phyloP scores from a whole-genome alignment of 2,329 filamentous ascomycete species.

The Hypomyces rosellus region DNA sequence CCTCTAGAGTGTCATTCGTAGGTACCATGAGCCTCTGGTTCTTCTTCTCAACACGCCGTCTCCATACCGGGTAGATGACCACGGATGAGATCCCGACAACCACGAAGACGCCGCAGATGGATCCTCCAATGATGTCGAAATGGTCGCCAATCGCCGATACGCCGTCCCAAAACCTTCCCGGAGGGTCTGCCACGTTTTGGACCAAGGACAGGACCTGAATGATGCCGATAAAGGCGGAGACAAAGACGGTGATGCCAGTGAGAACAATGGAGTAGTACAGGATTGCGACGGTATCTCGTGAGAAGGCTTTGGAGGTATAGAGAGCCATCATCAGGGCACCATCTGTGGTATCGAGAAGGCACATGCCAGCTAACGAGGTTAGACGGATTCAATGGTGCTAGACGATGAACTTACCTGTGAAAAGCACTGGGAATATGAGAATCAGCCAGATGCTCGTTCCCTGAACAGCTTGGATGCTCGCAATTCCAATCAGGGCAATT shows the following conservation, averaged over 20 bases:
- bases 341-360: slow-evolving; percentile 84
- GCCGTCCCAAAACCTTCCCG: slow-evolving; percentile 84
- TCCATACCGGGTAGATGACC: slow-evolving; percentile 74
- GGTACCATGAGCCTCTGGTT: too few relatives aligned
- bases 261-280: slow-evolving; percentile 90
- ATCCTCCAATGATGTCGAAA: slow-evolving; percentile 80
- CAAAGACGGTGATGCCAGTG: slow-evolving; percentile 74
- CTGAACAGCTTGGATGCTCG: slow-evolving; percentile 75
- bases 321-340: slow-evolving; percentile 92
- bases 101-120: slow-evolving; percentile 80
- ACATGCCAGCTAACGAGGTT: slow-evolving; percentile 71
- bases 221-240: slow-evolving; percentile 78
- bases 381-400: not conserved
- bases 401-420: slow-evolving; percentile 56
- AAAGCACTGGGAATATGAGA: slow-evolving; percentile 81
- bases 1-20: too few relatives aligned
- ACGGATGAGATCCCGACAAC: slow-evolving; percentile 69
- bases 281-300: slow-evolving; percentile 78
- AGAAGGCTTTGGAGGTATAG: slow-evolving; percentile 75
- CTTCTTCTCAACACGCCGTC: slow-evolving; percentile 38
- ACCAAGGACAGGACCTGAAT: slow-evolving; percentile 78
- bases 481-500: slow-evolving; percentile 85
- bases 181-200: slow-evolving; percentile 65
- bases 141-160: slow-evolving; percentile 69
- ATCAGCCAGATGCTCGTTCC: slow-evolving; percentile 94